phyloP scores from a whole-genome alignment of 164 flowering plant species.

The Chloranthus sessilifolius region DNA sequence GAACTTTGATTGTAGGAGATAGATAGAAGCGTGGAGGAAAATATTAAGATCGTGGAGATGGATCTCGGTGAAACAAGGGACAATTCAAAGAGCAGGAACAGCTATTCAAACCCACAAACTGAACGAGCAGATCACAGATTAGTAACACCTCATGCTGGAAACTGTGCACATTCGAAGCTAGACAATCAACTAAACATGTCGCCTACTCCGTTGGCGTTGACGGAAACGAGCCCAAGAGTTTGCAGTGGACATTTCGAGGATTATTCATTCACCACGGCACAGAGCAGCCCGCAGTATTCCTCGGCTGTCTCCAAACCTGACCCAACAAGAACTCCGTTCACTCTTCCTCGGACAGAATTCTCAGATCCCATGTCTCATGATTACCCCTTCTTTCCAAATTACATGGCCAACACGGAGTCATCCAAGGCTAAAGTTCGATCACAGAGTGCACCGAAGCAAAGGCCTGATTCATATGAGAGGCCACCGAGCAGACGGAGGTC shows the following conservation, averaged over 20 bases:
- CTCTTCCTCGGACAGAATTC: conserved; percentile 49
- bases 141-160: conserved; percentile 30
- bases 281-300: conserved; percentile 73
- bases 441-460: conserved; percentile 90
- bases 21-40: conserved; percentile 62
- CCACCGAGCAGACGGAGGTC: conserved; percentile 60
- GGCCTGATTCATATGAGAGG: conserved; percentile 68
- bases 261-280: conserved; percentile 56
- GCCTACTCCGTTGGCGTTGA: conserved; percentile 65
- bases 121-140: conserved; percentile 47
- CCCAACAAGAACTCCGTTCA: conserved; percentile 33
- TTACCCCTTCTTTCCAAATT: conserved; percentile 65
- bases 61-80: conserved; percentile 51
- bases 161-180: conserved; percentile 28
- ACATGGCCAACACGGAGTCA: conserved; percentile 95
- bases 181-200: conserved; percentile 44
- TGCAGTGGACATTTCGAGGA: conserved; percentile 81
- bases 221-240: conserved; percentile 71
- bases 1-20: conserved; percentile 33
- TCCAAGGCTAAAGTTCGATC: conserved; percentile 84
- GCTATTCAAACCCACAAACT: conserved; percentile 40
- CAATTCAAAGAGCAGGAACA: conserved; percentile 45
- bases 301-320: conserved; percentile 59
- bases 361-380: conserved; percentile 60
- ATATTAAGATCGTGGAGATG: conserved; percentile 87